Percentiles rank a stretch among this genome's conserved stretches.
phyloP scores from a whole-genome alignment of 1,284 basidiomycete species.

The Neotropicomus parvogracilis region DNA sequence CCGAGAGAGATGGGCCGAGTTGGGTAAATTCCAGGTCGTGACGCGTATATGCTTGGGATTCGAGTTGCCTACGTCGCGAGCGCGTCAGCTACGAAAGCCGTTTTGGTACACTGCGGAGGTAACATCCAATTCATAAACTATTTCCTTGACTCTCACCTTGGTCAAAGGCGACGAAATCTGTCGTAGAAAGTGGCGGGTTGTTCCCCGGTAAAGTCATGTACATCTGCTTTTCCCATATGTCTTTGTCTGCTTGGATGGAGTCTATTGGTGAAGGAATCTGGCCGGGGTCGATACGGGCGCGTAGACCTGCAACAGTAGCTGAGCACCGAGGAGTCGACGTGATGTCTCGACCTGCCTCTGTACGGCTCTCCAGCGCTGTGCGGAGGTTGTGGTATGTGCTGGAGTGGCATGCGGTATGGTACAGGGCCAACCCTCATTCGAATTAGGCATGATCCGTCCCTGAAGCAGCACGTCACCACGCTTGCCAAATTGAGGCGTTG shows the following conservation, averaged over 20 bases:
- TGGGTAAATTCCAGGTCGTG: constrained; percentile 86
- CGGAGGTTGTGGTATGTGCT: constrained; percentile 68
- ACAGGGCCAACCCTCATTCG: constrained; percentile 1
- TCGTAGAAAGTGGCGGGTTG: constrained; percentile 80
- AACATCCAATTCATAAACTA: background rate
- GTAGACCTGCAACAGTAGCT: constrained; percentile 49
- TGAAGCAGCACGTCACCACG: constrained; percentile 1
- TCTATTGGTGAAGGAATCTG: constrained; percentile 93
- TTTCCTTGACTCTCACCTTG: constrained; percentile 60
- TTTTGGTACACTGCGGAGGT: background rate
- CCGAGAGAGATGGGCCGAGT: constrained; percentile 74
- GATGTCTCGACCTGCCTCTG: constrained; percentile 42
- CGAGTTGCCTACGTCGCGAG: constrained; percentile 53
- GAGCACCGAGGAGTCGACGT: background rate
- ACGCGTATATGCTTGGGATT: constrained; percentile 85
- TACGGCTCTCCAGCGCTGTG: constrained; percentile 73
- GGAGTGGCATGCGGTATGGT: constrained; percentile 21
- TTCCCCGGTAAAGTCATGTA: constrained; percentile 76
- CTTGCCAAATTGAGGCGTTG: constrained; percentile 21
- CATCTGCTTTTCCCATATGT: constrained; percentile 75
- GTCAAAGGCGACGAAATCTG: constrained; percentile 87
- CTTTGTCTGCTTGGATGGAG: constrained; percentile 79
- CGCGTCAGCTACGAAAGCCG: constrained; percentile 10
- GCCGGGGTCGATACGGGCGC: constrained; percentile 83
- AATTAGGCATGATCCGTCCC: constrained; percentile 1